Evolutionary conservation across 306 rosid species (phyloP).

Genomic region (Acacia acuminata): DNA sequence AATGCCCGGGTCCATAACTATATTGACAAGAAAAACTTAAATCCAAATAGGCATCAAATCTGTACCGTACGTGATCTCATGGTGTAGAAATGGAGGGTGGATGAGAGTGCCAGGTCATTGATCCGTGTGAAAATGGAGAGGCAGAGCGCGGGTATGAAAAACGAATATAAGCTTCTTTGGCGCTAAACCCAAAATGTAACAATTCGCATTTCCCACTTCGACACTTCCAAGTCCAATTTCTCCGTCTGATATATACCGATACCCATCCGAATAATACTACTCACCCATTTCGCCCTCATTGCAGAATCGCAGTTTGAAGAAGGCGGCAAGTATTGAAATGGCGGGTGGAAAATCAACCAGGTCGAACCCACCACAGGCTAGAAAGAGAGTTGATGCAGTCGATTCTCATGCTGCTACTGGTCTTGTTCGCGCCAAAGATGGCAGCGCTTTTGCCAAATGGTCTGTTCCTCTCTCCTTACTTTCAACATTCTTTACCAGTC

Average conservation of each 20-base stretch:
- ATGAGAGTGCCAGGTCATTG: slow-evolving; percentile 7
- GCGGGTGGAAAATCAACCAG: slow-evolving; percentile 47
- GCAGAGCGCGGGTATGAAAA: slow-evolving; percentile 8
- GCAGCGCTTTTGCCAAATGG: slow-evolving; percentile 94
- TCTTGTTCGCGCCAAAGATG: slow-evolving; percentile 75
- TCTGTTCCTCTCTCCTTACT: neutral
- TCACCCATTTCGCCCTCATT: neutral
- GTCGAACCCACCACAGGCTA: slow-evolving; percentile 48
- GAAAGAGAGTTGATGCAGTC: slow-evolving; percentile 78
- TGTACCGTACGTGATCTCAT: neutral
- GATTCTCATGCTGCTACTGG: slow-evolving; percentile 42
- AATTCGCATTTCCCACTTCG: slow-evolving; percentile 11
- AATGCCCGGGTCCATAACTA: neutral
- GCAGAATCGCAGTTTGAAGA: neutral
- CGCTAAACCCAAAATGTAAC: neutral
- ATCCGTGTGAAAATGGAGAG: slow-evolving; percentile 5
- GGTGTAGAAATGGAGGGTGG: neutral
- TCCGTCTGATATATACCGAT: neutral
- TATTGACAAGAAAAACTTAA: neutral
- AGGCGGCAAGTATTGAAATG: slow-evolving; percentile 16
- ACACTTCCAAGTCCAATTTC: neutral
- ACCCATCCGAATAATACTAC: neutral
- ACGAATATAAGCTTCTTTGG: slow-evolving; percentile 4
- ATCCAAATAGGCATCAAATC: neutral
- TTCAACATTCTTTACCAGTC: neutral